These are phyloP conservation scores for Exophiala spinifera DNA, from an alignment of 2,329 filamentous ascomycete genomes.

Conservation along the genomic window DNA sequence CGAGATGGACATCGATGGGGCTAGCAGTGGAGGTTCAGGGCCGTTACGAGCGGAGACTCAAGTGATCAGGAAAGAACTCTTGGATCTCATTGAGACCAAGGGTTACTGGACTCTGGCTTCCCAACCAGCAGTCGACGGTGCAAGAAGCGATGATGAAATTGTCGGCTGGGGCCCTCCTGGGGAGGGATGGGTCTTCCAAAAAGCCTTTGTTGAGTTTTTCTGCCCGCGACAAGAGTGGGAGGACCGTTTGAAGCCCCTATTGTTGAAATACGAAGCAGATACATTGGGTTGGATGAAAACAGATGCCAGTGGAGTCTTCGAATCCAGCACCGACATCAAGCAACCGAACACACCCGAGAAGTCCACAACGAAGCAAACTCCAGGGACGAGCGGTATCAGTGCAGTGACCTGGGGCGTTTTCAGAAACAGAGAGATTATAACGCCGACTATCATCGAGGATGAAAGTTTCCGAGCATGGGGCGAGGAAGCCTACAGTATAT, in stretches of 20 bases:
- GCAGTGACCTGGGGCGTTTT: conserved; percentile 97
- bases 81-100: conserved; percentile 68
- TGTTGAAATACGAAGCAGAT: conserved; percentile 59
- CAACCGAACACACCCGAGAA: conserved; percentile 3
- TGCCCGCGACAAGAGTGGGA: conserved; percentile 71
- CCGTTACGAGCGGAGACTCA: conserved; percentile 73
- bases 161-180: conserved; percentile 93
- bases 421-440: conserved; percentile 91
- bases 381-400: conserved; percentile 64
- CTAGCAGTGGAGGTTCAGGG: conserved; percentile 32
- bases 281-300: conserved; percentile 84
- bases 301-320: conserved; percentile 74
- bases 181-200: conserved; percentile 91
- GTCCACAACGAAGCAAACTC: conserved; percentile 33
- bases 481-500: conserved; percentile 94
- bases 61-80: conserved; percentile 72
- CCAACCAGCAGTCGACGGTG: conserved; percentile 87
- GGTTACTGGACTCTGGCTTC: conserved; percentile 97
- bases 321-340: conserved; percentile 44
- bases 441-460: conserved; percentile 93
- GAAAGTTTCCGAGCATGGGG: conserved; percentile 91
- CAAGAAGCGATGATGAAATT: conserved; percentile 69
- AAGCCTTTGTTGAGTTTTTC: conserved; percentile 97
- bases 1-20: conserved; percentile 55
- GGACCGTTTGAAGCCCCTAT: conserved; percentile 57